Conservation (phyloP, 225 moss, liverwort and hornwort genomes). For the Climacium dendroides region DNA sequence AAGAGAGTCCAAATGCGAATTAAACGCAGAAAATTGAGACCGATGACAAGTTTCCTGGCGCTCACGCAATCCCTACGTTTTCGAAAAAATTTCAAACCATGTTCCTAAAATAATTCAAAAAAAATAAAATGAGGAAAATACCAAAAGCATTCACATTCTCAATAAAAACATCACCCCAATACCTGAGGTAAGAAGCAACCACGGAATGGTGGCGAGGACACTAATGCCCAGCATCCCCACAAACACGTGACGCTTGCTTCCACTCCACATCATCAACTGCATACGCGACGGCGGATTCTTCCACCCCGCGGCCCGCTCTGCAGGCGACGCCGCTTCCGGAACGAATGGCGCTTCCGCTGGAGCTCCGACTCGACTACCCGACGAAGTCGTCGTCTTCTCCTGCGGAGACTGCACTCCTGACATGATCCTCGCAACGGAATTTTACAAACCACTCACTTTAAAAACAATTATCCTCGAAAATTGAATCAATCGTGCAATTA, state of each 20-base stretch:
- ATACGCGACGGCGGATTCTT: constrained; percentile 65
- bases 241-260: constrained; percentile 78
- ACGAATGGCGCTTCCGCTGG: constrained; percentile 21
- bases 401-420: not conserved
- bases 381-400: not conserved
- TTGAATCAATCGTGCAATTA: not conserved
- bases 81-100: too few relatives aligned
- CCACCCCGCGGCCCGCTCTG: constrained; percentile 31
- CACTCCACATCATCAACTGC: constrained; percentile 77
- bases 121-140: not conserved
- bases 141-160: too few relatives aligned
- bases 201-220: constrained; percentile 62
- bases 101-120: too few relatives aligned
- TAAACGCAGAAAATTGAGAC: not conserved
- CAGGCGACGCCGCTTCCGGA: constrained; percentile 27
- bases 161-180: not conserved
- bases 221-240: constrained; percentile 62
- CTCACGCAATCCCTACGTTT: not conserved
- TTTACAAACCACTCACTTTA: not conserved
- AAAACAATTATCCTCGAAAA: not conserved
- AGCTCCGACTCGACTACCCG: not conserved
- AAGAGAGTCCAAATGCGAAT: not conserved
- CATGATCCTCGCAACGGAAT: not conserved
- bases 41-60: not conserved
- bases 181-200: constrained; percentile 82